Base-by-base conservation (phyloP, 306 rosid species). In the Quercus aquifolioides region DNA sequence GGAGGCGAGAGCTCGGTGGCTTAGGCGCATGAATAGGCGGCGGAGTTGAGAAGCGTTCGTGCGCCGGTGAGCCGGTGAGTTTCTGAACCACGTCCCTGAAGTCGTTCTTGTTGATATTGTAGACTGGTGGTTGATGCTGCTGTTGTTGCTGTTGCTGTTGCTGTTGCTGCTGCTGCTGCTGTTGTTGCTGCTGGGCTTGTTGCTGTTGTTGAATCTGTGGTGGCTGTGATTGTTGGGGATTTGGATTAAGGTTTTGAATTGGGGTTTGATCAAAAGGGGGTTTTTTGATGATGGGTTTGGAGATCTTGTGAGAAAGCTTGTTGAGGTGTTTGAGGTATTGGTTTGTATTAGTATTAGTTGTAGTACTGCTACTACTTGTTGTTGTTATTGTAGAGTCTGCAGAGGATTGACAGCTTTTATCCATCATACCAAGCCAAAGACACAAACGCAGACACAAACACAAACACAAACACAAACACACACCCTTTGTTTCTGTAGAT, bases 41-140 rank as follows among this genome's bases (percentile, higher is more conserved):
- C 0, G 99, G 94, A 21, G 87, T 84, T 4, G 90, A 78, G 79
- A 91, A 91, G 21, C 97, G 95, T 56, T 91, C 97, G 28, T 93
- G 96, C 2, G 96, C 96, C 35, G 99, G 99, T 4, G 99, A 93
- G 5, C 99, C 98, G 1, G 98, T 96, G 35, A 96, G 97, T 86
- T 90, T 96, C 87, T 96, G 99, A 28, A 96, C 99, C 4, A 93
- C 97, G 18, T 96, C 98, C 17, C 99, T 80, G 88, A 96, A 96
- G 52, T 96, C 99, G 54, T 85, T 96, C 84, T 96, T 96, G 93
- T 91, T 96, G 83, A 96, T 96, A 83, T 96, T 96, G 82, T 96
- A 96, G 7, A 96, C 98, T 3, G 99, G 99, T 10, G 99, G 98
- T 77, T 95, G 98, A 52, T 95, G 94, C 77, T 91, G 97, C 54